Percentiles rank a stretch among this genome's conserved stretches.
Conservation (phyloP, 371 early-diverging fungal species). For the Fennellomyces sp. region DNA sequence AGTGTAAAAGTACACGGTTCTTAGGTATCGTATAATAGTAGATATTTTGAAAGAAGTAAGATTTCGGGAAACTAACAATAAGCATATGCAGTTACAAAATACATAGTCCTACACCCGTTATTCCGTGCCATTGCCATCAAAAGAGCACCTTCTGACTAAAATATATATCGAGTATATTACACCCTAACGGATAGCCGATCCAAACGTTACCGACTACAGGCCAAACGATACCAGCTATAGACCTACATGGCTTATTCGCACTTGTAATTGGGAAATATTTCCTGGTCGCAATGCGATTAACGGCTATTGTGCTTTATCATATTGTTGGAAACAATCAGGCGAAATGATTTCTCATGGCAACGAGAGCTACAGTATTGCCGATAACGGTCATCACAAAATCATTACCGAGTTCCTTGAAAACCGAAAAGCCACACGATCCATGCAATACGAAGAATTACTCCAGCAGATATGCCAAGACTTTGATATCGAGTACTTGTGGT, state of each 20-base stretch:
- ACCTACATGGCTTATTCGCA: background rate
- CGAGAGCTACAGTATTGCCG: background rate
- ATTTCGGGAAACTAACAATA: too few relatives aligned
- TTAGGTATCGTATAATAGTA: too few relatives aligned
- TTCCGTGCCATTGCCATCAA: too few relatives aligned
- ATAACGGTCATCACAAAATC: background rate
- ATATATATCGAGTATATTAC: too few relatives aligned
- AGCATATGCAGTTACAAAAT: too few relatives aligned
- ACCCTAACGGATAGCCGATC: too few relatives aligned
- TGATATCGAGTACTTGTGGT: background rate
- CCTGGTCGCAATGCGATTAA: background rate
- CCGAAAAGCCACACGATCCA: background rate
- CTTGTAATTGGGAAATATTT: background rate
- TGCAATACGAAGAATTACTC: background rate
- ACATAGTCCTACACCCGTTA: too few relatives aligned
- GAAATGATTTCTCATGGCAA: background rate
- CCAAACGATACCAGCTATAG: too few relatives aligned
- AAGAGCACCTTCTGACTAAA: too few relatives aligned
- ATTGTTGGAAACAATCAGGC: conserved; percentile 2
- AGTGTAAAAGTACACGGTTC: too few relatives aligned
- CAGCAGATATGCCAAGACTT: background rate
- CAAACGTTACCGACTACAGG: too few relatives aligned
- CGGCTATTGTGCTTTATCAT: background rate
- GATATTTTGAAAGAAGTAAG: too few relatives aligned
- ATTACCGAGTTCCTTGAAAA: background rate